Conservation (phyloP, 2,329 filamentous ascomycete genomes). For the Atkinsonella hypoxylon region DNA sequence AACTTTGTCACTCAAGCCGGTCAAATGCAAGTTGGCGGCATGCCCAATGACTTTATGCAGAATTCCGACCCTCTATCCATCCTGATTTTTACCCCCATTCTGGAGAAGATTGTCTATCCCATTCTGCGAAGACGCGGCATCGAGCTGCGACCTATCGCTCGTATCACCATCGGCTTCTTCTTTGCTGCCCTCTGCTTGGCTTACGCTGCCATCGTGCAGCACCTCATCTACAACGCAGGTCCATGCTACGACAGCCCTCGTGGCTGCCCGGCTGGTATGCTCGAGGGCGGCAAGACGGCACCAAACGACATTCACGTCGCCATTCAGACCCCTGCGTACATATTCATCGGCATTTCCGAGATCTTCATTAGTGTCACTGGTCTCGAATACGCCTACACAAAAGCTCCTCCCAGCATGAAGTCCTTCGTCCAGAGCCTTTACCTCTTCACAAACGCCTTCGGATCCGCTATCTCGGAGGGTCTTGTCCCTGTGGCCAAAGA, state of each 20-base stretch:
- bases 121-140: conserved; percentile 43
- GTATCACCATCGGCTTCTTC: conserved; percentile 54
- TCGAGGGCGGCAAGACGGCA: conserved; percentile 15
- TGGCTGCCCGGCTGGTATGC: conserved; percentile 21
- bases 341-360: conserved; percentile 46
- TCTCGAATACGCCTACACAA: conserved; percentile 63
- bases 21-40: conserved; percentile 46
- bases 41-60: conserved; percentile 59
- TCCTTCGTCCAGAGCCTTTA: conserved; percentile 48
- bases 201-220: conserved; percentile 47
- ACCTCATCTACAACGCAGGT: conserved; percentile 43
- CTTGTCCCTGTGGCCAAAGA: conserved; percentile 48
- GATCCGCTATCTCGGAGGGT: conserved; percentile 47
- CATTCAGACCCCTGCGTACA: conserved; percentile 40
- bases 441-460: conserved; percentile 46
- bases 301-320: conserved; percentile 40
- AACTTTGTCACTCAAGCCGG: conserved; percentile 54
- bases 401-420: conserved; percentile 58
- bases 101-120: conserved; percentile 51
- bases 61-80: conserved; percentile 57
- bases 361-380: conserved; percentile 56
- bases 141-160: conserved; percentile 51
- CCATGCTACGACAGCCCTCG: conserved; percentile 37
- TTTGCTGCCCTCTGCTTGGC: conserved; percentile 40
- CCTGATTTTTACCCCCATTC: conserved; percentile 53